Evolutionary conservation across 441 rosid genomes (phyloP), one percentile per base, ranked within the genome.

Genomic region (Aleurites moluccanus): DNA sequence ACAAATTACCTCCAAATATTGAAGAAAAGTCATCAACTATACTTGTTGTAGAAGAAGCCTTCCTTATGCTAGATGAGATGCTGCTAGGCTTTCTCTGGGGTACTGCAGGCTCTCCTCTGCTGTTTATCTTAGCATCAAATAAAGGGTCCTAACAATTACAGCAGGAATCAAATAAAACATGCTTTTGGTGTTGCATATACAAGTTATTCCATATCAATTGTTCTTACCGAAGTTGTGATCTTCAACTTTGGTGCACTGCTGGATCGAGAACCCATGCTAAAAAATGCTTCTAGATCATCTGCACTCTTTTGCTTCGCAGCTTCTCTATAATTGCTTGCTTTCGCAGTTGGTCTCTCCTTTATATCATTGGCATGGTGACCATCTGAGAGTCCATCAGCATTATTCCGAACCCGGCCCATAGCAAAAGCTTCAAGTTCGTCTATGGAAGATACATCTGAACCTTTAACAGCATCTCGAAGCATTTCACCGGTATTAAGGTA

Each of bases 361-460:
- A 14, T 84, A 62, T 70, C 83, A 21, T 67, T 83, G 52, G 77
- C 72, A 75, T 77, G 74, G 82, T 25, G 70, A 72, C 56, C 79
- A 47, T 81, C 75, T 2, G 83, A 80, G 68, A 10, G 69, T 60
- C 69, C 44, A 77, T 38, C 60, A 75, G 78, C 82, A 78, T 82
- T 89, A 69, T 79, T 86, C 38, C 55, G 80, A 74, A 66, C 83
- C 47, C 83, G 77, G 65, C 85, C 90, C 88, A 77, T 88, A 59
- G 92, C 92, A 83, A 89, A 93, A 44, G 84, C 87, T 80, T 90
- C 94, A 78, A 96, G 93, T 74, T 87, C 94, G 79, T 93, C 95
- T 18, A 88, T 82, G 42, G 86, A 77, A 83, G 97, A 86, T 35
- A 64, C 79, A 73, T 52, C 80, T 20, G 88, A 79, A 76, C 82